phyloP scores from a whole-genome alignment of 2,329 filamentous ascomycete species.

The Nannizzia gypsea region DNA sequence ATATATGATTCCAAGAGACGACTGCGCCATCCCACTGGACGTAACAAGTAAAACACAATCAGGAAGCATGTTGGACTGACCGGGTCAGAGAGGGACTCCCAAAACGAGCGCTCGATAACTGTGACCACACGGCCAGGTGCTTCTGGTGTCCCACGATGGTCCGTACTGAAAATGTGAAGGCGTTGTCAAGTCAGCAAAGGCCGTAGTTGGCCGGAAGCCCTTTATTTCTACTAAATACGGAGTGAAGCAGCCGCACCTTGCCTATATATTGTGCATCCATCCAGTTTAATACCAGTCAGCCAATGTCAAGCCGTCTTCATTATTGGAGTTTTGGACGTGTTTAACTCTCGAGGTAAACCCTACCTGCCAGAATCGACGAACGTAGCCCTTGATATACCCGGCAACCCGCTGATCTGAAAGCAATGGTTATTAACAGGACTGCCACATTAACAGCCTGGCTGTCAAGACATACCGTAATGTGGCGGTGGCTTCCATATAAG shows the following conservation, averaged over 20 bases:
- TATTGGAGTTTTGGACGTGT: background rate
- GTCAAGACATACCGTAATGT: slow-evolving; percentile 60
- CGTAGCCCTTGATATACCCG: slow-evolving; percentile 86
- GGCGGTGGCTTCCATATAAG: slow-evolving; percentile 98
- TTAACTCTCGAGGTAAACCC: slow-evolving; percentile 22
- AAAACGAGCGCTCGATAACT: slow-evolving; percentile 72
- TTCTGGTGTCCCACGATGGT: slow-evolving; percentile 84
- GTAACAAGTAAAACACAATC: background rate
- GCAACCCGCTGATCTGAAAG: slow-evolving; percentile 64
- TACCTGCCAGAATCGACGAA: slow-evolving; percentile 97
- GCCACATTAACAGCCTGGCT: background rate
- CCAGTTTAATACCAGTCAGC: background rate
- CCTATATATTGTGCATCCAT: background rate
- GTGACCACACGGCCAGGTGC: slow-evolving; percentile 86
- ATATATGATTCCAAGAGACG: background rate
- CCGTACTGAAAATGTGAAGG: slow-evolving; percentile 49
- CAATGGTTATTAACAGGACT: background rate
- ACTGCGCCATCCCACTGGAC: background rate
- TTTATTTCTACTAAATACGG: no score
- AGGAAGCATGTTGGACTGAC: slow-evolving; percentile 4
- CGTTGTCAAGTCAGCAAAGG: background rate
- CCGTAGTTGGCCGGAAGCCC: background rate
- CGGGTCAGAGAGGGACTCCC: slow-evolving; percentile 45
- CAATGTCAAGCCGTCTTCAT: background rate
- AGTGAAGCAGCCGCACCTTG: slow-evolving; percentile 4